Evolutionary conservation across 495 filamentous ascomycete genomes (phyloP).

Genomic region (Penicillium waksmanii): DNA sequence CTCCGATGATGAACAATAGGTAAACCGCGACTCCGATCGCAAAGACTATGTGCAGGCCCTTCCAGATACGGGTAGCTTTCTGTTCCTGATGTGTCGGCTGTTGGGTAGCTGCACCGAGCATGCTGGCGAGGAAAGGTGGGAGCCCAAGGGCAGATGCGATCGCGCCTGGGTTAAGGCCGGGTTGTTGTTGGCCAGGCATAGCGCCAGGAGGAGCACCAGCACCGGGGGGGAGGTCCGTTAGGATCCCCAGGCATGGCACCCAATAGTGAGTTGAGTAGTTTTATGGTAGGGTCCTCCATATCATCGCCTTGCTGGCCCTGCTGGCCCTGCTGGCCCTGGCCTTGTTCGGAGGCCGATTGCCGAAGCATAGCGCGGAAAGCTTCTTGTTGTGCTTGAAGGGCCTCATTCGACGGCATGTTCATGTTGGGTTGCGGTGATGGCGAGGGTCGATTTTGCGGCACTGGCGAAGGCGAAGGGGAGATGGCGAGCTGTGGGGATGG

Average conservation of each 20-base stretch:
- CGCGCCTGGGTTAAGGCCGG: constrained; percentile 36
- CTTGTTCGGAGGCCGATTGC: constrained; percentile 36
- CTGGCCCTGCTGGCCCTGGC: constrained; percentile 36
- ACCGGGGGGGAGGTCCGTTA: constrained; percentile 23
- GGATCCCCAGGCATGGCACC: constrained; percentile 43
- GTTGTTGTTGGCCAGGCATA: constrained; percentile 27
- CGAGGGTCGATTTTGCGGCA: constrained; percentile 24
- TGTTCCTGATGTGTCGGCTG: constrained; percentile 45
- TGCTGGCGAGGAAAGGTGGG: constrained; percentile 50
- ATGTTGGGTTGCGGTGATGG: constrained; percentile 24
- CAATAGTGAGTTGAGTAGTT: constrained; percentile 64
- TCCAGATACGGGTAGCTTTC: constrained; percentile 65
- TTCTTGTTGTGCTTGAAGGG: constrained; percentile 45
- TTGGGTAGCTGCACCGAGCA: constrained; percentile 37
- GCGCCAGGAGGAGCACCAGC: constrained; percentile 13
- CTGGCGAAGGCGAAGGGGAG: constrained; percentile 37
- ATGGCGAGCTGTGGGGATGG: constrained; percentile 36
- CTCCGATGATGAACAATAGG: constrained; percentile 49
- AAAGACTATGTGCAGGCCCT: constrained; percentile 74
- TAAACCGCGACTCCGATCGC: constrained; percentile 73
- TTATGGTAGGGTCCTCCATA: constrained; percentile 63
- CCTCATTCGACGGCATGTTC: constrained; percentile 22
- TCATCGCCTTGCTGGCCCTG: constrained; percentile 35
- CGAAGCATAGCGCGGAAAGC: constrained; percentile 51
- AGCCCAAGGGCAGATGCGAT: constrained; percentile 39